Evolutionary conservation across 306 rosid species (phyloP).

Genomic region (Gynostemma pentaphyllum): DNA sequence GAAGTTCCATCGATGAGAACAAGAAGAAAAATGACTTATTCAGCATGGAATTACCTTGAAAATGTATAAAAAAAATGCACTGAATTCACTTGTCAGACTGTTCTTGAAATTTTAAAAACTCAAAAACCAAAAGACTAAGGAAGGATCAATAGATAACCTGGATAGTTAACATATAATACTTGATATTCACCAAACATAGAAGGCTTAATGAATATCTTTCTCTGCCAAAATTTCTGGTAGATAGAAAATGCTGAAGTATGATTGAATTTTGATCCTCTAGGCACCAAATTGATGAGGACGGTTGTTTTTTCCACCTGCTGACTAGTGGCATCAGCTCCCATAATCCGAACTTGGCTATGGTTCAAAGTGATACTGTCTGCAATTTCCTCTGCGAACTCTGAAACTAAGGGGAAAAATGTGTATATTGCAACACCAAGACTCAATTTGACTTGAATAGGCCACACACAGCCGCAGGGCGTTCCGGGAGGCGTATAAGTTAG

Average conservation of each 20-base stretch:
- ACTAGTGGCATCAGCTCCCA: slow-evolving; percentile 78
- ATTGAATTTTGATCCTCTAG: slow-evolving; percentile 53
- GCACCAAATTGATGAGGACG: slow-evolving; percentile 71
- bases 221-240: slow-evolving; percentile 65
- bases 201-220: slow-evolving; percentile 42
- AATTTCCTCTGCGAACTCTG: slow-evolving; percentile 68
- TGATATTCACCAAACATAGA: slow-evolving; percentile 66
- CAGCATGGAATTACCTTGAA: too few species aligned
- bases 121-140: not conserved
- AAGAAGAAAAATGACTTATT: too few species aligned
- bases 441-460: slow-evolving; percentile 81
- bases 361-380: slow-evolving; percentile 56
- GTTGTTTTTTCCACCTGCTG: slow-evolving; percentile 67
- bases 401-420: slow-evolving; percentile 64
- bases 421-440: slow-evolving; percentile 43
- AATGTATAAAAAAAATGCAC: not conserved
- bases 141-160: slow-evolving; percentile 41
- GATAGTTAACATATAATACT: slow-evolving; percentile 65
- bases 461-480: slow-evolving; percentile 74
- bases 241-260: slow-evolving; percentile 40
- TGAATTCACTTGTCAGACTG: not conserved
- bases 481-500: slow-evolving; percentile 75
- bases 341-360: slow-evolving; percentile 77
- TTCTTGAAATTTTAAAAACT: not conserved
- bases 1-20: not conserved